Evolutionary conservation across 352 stramenopile species (phyloP).

Genomic region (Phytophthora melonis): DNA sequence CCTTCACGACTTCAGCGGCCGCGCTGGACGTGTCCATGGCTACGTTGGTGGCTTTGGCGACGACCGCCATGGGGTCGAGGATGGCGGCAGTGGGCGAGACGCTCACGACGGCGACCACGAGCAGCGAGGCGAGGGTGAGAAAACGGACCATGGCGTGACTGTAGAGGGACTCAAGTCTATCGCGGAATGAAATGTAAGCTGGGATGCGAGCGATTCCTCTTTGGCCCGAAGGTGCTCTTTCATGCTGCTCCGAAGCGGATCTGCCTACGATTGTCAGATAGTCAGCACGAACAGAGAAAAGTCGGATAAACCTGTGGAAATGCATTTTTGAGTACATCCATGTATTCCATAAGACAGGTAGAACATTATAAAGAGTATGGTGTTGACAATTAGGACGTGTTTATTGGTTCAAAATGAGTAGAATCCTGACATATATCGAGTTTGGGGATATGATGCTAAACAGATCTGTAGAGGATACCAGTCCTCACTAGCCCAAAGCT

Average conservation of each 20-base stretch:
- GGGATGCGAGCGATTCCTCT: background rate
- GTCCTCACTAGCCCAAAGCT: conserved; percentile 12
- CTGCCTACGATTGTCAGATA: conserved; percentile 12
- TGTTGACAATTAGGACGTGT: background rate
- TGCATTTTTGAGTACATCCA: background rate
- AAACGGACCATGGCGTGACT: conserved; percentile 28
- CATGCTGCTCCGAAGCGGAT: conserved; percentile 23
- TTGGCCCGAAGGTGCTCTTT: conserved; percentile 9
- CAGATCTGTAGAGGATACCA: background rate
- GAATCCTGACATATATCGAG: background rate
- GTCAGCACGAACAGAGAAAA: conserved; percentile 29
- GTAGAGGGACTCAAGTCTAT: background rate
- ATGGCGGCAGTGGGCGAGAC: conserved; percentile 16
- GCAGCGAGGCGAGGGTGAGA: conserved; percentile 26
- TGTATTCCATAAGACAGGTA: background rate
- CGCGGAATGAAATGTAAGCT: background rate
- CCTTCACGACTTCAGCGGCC: conserved; percentile 19
- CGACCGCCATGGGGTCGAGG: conserved; percentile 34
- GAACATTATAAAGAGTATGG: background rate
- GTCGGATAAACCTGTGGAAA: background rate
- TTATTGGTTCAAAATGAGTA: background rate
- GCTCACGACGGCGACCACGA: conserved; percentile 29
- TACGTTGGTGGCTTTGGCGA: conserved; percentile 20
- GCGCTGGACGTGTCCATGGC: conserved; percentile 31
- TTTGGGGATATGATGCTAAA: background rate